Percentiles rank a stretch among this genome's conserved stretches.
phyloP scores from a whole-genome alignment of 2,329 filamentous ascomycete species.

The Metarhizium anisopliae region DNA sequence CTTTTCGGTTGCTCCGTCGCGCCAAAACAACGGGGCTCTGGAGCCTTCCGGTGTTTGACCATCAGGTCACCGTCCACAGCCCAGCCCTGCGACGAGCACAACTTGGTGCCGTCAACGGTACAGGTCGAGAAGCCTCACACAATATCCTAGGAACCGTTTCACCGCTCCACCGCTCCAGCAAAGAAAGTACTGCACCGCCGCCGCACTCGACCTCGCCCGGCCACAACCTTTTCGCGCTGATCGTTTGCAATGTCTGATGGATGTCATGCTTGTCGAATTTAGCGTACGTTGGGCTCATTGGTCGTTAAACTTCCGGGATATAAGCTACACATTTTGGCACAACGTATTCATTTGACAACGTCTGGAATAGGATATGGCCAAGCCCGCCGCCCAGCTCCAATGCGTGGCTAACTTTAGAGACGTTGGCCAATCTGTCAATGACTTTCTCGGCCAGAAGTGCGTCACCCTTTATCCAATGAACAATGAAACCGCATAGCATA shows the following conservation, averaged over 20 bases:
- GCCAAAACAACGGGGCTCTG: background rate
- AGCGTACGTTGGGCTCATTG: background rate
- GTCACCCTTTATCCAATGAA: background rate
- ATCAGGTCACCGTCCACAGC: background rate
- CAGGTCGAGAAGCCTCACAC: too few relatives aligned
- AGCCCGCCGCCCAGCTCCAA: slow-evolving; percentile 11
- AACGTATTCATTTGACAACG: too few relatives aligned
- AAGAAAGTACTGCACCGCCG: too few relatives aligned
- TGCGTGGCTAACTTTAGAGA: slow-evolving; percentile 66
- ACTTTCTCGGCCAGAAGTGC: slow-evolving; percentile 45
- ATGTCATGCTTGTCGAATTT: background rate
- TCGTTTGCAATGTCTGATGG: too few relatives aligned
- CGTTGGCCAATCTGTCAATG: slow-evolving; percentile 60
- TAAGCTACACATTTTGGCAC: too few relatives aligned
- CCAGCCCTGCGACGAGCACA: too few relatives aligned
- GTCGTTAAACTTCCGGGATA: background rate
- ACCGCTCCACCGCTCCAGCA: too few relatives aligned
- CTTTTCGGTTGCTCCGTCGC: background rate
- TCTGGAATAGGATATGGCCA: too few relatives aligned
- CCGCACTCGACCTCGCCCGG: too few relatives aligned
- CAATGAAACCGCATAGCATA: background rate
- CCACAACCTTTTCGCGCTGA: too few relatives aligned
- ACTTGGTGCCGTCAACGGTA: too few relatives aligned
- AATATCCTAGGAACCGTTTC: too few relatives aligned
- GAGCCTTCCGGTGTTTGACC: background rate